Base-by-base conservation (phyloP, 1,139 yeast species). In the Torulaspora pretoriensis region DNA sequence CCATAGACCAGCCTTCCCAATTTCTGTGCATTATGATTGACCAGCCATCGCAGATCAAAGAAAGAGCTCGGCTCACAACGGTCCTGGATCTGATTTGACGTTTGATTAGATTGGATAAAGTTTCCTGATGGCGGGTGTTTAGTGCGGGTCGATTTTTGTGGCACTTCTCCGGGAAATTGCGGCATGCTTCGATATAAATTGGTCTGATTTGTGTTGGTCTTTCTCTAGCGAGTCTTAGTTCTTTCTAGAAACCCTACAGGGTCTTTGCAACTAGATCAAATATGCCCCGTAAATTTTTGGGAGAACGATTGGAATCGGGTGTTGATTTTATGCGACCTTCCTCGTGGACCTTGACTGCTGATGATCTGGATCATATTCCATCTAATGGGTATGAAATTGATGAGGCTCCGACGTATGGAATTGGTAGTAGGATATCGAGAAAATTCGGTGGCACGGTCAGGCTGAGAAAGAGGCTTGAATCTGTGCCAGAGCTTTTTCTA, bases 221-320 rank as follows among this genome's bases (percentile, higher is more conserved):
- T 29, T 2, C 7, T 7, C 14, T 7, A 29, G 8, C 4, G 8
- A 2, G 10, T 13, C n/a, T 10, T 29, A 19, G 3, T 29, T 29
- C 32, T 29, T 29, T 16, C 32, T 10, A 29, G 32, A 29, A 29
- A 29, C 32, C 32, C 16, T 29, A 14, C 8, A 12, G 12, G 13
- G 6, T 4, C 17, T 22, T n/a, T 12, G 17, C 8, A 24, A 8
- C 14, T n/a, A 8, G 10, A 19, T 13, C 14, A 23, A 31, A 24
- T 17, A 61, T 63, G 65, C 61, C 60, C 32, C 52, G 60, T 41
- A 56, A 56, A 33, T 61, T 56, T 46, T 47, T 57, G 42, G 65
- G 66, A 2, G 55, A 64, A 40, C 51, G 46, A 38, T 53, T 64
- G n/a, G 51, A 54, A 14, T 52, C 50, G 13, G 51, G 46, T 12